phyloP scores from a whole-genome alignment of 108 stramenopile species.

The Fistulifera pelliculosa region DNA sequence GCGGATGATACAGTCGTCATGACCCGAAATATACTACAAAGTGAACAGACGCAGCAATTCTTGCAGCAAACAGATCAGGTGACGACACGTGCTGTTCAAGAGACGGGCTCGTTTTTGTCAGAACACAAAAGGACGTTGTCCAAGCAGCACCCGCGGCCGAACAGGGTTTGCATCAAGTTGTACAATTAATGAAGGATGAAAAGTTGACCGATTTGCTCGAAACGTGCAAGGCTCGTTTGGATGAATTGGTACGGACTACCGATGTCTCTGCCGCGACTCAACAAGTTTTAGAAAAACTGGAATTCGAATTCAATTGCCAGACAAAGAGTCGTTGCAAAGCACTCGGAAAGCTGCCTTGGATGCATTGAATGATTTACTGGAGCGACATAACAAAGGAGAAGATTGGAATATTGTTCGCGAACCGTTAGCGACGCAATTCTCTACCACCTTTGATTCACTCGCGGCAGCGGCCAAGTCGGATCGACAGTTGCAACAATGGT shows the following conservation, averaged over 20 bases:
- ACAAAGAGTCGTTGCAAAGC: conserved; percentile 23
- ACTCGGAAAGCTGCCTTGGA: conserved; percentile 58
- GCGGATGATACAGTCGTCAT: conserved; percentile 33
- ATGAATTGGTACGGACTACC: conserved; percentile 42
- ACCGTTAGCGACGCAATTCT: conserved; percentile 43
- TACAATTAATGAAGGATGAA: conserved; percentile 74
- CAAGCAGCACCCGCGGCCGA: conserved; percentile 16
- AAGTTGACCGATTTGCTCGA: conserved; percentile 60
- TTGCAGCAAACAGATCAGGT: conserved; percentile 12
- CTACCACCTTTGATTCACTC: conserved; percentile 56
- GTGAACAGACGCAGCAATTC: conserved; percentile 17
- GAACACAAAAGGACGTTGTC: too few species aligned
- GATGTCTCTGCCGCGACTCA: conserved; percentile 54
- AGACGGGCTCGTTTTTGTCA: too few species aligned
- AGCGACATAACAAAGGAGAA: conserved; percentile 18
- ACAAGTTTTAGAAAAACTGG: conserved; percentile 49
- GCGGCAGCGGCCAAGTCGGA: conserved; percentile 64
- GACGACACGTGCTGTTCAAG: not conserved
- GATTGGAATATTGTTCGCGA: conserved; percentile 19
- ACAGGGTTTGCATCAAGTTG: conserved; percentile 49
- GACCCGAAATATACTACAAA: conserved; percentile 21
- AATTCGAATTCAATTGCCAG: conserved; percentile 34
- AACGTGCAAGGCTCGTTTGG: conserved; percentile 51
- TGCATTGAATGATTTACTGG: conserved; percentile 36
- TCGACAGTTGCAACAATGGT: conserved; percentile 42